Percentiles rank a stretch among this genome's conserved stretches.
These are phyloP conservation scores for Colletotrichum liriopes DNA, from an alignment of 2,329 filamentous ascomycete species.

Conservation along the genomic window DNA sequence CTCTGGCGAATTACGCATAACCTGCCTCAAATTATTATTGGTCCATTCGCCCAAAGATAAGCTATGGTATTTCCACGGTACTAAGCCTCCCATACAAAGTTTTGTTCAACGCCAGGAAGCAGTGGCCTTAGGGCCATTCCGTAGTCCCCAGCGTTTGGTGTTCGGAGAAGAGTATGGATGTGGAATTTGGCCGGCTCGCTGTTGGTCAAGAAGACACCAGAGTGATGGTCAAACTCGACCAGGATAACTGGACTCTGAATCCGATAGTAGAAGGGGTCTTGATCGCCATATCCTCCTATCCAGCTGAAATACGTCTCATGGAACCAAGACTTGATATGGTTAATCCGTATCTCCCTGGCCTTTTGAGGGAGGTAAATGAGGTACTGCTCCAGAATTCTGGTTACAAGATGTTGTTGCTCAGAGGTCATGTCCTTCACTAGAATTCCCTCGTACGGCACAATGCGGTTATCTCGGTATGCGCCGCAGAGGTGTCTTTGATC, in stretches of 20 bases:
- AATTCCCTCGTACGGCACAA: conserved; percentile 82
- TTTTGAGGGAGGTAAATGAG: conserved; percentile 76
- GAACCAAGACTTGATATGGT: conserved; percentile 69
- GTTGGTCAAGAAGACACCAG: conserved; percentile 83
- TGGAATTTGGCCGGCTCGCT: conserved; percentile 83
- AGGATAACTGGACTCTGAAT: conserved; percentile 83
- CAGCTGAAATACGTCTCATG: conserved; percentile 85
- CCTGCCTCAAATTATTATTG: too few relatives aligned
- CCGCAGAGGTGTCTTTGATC: conserved; percentile 86
- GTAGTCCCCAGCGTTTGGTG: conserved; percentile 84
- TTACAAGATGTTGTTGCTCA: conserved; percentile 68
- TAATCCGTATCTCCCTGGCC: conserved; percentile 69
- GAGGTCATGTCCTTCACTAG: conserved; percentile 64
- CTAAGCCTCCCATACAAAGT: conserved; percentile 60
- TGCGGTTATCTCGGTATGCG: conserved; percentile 83
- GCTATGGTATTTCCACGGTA: not conserved
- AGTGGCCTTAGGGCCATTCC: conserved; percentile 67
- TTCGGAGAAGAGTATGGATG: conserved; percentile 81
- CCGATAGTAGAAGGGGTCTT: conserved; percentile 83
- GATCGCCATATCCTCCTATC: conserved; percentile 79
- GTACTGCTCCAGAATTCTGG: conserved; percentile 74
- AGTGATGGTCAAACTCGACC: conserved; percentile 86
- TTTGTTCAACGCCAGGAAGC: conserved; percentile 56
- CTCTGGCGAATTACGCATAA: too few relatives aligned
- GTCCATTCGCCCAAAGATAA: too few relatives aligned